phyloP scores from a whole-genome alignment of 495 filamentous ascomycete species.

The Haplographium delicatum region DNA sequence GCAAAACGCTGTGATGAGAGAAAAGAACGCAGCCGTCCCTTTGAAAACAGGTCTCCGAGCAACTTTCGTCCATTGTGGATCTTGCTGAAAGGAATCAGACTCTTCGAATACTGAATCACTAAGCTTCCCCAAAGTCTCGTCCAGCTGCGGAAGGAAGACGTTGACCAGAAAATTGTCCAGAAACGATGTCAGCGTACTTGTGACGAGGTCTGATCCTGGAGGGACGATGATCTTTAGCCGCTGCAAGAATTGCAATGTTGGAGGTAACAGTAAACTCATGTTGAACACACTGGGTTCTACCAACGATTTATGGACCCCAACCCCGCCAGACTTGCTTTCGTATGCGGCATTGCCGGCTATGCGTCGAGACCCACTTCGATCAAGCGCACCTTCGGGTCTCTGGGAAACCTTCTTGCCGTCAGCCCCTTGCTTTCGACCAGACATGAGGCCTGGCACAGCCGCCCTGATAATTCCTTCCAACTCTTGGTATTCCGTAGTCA shows the following conservation, averaged over 20 bases:
- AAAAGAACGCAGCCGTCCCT: slow-evolving; percentile 84
- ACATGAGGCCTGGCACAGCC: slow-evolving; percentile 89
- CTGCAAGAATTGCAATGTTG: slow-evolving; percentile 89
- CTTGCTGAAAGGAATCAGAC: slow-evolving; percentile 80
- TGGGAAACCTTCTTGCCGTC: slow-evolving; percentile 36
- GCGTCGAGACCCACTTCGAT: slow-evolving; percentile 36
- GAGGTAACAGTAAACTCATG: slow-evolving; percentile 87
- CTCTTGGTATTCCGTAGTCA: slow-evolving; percentile 79
- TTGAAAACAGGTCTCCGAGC: slow-evolving; percentile 86
- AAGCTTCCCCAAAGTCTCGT: slow-evolving; percentile 89
- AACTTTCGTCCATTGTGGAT: slow-evolving; percentile 71
- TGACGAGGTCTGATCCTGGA: slow-evolving; percentile 72
- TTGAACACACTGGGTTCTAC: slow-evolving; percentile 97
- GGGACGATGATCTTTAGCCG: slow-evolving; percentile 89
- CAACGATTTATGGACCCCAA: slow-evolving; percentile 69
- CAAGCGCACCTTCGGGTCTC: slow-evolving; percentile 26
- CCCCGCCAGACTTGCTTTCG: slow-evolving; percentile 14
- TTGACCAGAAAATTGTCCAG: slow-evolving; percentile 98
- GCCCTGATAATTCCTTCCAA: slow-evolving; percentile 83
- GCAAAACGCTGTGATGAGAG: slow-evolving; percentile 82
- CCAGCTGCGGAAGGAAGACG: slow-evolving; percentile 93
- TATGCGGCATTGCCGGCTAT: slow-evolving; percentile 42
- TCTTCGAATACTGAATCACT: slow-evolving; percentile 78
- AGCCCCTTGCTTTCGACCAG: slow-evolving; percentile 53
- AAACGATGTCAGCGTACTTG: slow-evolving; percentile 87